A percentile compares a stretch with the other conserved stretches of the same genome.
Evolutionary conservation across 2,329 filamentous ascomycete genomes (phyloP).

Genomic region (Chrysoporthe puriensis): DNA sequence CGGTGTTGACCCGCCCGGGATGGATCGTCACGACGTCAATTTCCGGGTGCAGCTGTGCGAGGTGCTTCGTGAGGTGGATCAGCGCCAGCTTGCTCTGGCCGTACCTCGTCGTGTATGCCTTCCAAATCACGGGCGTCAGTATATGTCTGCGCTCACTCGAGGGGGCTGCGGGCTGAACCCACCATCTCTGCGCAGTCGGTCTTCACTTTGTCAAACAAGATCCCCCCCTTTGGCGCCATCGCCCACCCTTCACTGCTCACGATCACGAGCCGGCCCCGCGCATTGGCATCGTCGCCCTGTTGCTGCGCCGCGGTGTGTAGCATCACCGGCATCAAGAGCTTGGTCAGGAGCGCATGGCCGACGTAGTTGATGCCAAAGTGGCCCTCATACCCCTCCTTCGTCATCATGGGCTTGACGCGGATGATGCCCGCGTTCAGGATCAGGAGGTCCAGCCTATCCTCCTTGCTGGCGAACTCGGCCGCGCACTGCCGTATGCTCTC

Average conservation of each 20-base stretch:
- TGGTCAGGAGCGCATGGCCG: constrained; percentile 46
- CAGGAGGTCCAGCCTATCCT: constrained; percentile 15
- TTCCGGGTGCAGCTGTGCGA: constrained; percentile 43
- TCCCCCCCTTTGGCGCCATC: constrained; percentile 35
- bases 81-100: constrained; percentile 54
- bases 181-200: constrained; percentile 29
- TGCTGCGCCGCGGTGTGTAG: constrained; percentile 32
- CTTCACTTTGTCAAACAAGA: constrained; percentile 39
- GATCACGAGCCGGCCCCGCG: constrained; percentile 31
- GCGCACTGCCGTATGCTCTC: constrained; percentile 16
- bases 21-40: constrained; percentile 44
- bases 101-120: constrained; percentile 45
- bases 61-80: constrained; percentile 45
- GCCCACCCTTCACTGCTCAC: constrained; percentile 33
- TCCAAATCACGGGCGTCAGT: neutral
- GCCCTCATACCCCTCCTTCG: constrained; percentile 47
- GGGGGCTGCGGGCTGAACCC: neutral
- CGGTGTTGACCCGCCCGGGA: constrained; percentile 46
- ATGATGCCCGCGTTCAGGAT: constrained; percentile 20
- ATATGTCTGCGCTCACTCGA: neutral
- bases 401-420: constrained; percentile 32
- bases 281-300: neutral
- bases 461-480: constrained; percentile 1
- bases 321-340: constrained; percentile 40
- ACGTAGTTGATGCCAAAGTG: constrained; percentile 50